Evolutionary conservation across 805 yeast species (phyloP).

Genomic region (Saturnispora serradocipensis): DNA sequence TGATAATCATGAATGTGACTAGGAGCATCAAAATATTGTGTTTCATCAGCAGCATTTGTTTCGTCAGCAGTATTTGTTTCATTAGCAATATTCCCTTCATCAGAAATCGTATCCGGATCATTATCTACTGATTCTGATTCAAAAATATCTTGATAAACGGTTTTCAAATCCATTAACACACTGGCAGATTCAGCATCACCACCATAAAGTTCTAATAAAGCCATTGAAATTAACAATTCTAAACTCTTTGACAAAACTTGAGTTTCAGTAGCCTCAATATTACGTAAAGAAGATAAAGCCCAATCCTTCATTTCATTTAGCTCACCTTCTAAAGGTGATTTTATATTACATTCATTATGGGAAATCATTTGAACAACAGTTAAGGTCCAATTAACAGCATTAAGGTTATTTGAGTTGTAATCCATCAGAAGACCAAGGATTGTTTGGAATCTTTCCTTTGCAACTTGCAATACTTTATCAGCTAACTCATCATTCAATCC

Average conservation of each 20-base stretch:
- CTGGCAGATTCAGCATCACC: constrained; percentile 72
- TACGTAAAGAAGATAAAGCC: constrained; percentile 2
- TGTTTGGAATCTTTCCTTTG: constrained; percentile 59
- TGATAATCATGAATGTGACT: constrained; percentile 14
- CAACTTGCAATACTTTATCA: constrained; percentile 13
- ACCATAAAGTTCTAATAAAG: constrained; percentile 63
- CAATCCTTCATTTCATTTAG: constrained; percentile 43
- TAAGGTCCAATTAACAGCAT: constrained; percentile 13
- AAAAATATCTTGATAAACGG: constrained; percentile 41
- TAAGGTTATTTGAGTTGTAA: not conserved
- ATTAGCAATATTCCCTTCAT: not conserved
- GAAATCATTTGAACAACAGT: constrained; percentile 24
- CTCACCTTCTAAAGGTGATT: constrained; percentile 24
- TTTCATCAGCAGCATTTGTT: constrained; percentile 4
- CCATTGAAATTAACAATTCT: constrained; percentile 69
- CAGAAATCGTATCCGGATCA: not conserved
- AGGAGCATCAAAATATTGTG: constrained; percentile 7
- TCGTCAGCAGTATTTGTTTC: constrained; percentile 4
- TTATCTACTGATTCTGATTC: not conserved
- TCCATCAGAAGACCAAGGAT: constrained; percentile 37
- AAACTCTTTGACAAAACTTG: constrained; percentile 37
- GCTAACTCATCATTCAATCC: constrained; percentile 13
- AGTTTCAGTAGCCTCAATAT: constrained; percentile 32
- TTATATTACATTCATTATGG: constrained; percentile 30
- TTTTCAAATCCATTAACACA: constrained; percentile 62